Conservation (phyloP, 2,329 filamentous ascomycete genomes). For the Alternaria sp. region DNA sequence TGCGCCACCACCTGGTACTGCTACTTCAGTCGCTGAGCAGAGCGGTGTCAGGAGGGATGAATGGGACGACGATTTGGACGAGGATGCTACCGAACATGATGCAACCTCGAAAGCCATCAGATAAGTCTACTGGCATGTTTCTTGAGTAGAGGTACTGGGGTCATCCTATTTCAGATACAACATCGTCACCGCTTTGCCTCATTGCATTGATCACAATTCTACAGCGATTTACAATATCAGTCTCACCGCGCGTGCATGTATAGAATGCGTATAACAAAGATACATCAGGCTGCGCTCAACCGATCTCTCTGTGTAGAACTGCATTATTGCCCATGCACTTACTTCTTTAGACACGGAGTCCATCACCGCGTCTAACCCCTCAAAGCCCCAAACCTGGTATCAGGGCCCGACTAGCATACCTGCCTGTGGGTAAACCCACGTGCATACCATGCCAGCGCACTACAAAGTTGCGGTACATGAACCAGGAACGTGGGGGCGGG, state of each 20-base stretch:
- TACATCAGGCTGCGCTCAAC: neutral
- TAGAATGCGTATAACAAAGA: neutral
- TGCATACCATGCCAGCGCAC: neutral
- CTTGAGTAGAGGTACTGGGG: neutral
- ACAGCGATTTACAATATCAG: neutral
- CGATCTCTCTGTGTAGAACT: neutral
- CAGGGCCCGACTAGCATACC: neutral
- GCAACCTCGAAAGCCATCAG: constrained; percentile 27
- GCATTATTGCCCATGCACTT: neutral
- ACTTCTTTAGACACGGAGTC: neutral
- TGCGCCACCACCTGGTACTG: constrained; percentile 36
- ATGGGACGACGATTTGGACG: constrained; percentile 51
- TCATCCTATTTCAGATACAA: neutral
- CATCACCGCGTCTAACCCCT: neutral
- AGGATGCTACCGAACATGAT: constrained; percentile 44
- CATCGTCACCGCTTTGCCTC: neutral
- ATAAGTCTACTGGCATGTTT: neutral
- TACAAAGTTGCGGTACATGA: neutral
- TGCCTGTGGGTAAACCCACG: neutral
- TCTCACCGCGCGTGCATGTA: neutral
- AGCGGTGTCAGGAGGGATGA: constrained; percentile 50
- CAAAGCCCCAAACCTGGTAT: neutral
- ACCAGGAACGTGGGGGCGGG: neutral
- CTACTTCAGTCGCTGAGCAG: constrained; percentile 25
- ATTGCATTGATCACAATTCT: neutral